Base-by-base conservation (phyloP, 805 yeast genomes). In the Schizosaccharomyces cryophilus region DNA sequence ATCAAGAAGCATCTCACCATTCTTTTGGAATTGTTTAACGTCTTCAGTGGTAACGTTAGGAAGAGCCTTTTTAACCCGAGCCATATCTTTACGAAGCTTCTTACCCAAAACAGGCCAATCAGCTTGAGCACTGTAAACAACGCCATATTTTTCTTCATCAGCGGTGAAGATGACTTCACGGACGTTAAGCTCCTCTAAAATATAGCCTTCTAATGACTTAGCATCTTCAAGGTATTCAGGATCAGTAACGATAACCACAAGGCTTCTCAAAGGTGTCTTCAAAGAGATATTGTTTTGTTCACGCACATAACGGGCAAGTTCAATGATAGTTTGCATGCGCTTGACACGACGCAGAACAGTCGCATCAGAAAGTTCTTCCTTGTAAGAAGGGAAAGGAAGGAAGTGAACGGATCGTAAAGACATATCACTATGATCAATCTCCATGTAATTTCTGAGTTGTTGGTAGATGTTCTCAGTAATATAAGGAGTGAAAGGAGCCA, bases 401-500 rank as follows among this genome's bases (percentile, higher is more conserved):
- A 88, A 93, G 75, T 93, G 99, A 58, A 93, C 95, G 45, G 95
- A 87, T 73, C 89, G 81, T 6, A 19, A 17, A 19, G 42, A 35
- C 11, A 38, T 35, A 9, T 35, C 47, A 30, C 21, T 56, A 60
- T 72, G 71, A 69, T 88, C 95, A 51, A 78, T 82, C 19, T 76
- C 78, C 73, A 83, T 84, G 66, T 74, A 80, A 58, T 74, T 75
- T 69, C 77, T 80, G 74, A 93, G 74, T 72, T 80, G 82, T 70
- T 80, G 84, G 75, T 89, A 93, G 67, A 93, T 85, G 68, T 80
- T 81, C 69, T 93, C 99, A 60, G 97, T 77, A 72, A 94, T 77
- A 78, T 84, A 94, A 65, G 99, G 99, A 61, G 97, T 89, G 75
- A 93, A 93, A 66, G 99, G 98, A 62, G 97, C 97, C 96, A 93